These are phyloP conservation scores for Eimeria maxima DNA, from an alignment of 169 alveolate genomes.

Conservation along the genomic window DNA sequence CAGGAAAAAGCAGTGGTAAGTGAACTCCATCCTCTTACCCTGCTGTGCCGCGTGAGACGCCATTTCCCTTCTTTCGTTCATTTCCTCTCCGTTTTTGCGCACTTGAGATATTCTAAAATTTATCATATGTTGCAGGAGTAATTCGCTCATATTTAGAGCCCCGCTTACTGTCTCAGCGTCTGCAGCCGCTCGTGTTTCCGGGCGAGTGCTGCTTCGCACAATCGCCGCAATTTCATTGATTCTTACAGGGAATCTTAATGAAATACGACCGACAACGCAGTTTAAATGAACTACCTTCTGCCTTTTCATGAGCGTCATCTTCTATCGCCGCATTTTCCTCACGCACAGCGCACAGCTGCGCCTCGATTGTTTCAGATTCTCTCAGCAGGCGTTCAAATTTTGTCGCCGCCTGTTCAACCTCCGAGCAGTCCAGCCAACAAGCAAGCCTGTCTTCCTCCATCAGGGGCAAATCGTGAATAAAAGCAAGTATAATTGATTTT, in stretches of 20 bases:
- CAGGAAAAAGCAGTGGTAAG: too few species aligned
- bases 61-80: neutral
- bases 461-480: neutral
- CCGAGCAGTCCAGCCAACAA: neutral
- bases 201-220: neutral
- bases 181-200: conserved; percentile 5
- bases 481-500: too few species aligned
- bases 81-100: neutral
- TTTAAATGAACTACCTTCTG: neutral
- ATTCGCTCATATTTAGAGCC: neutral
- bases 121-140: neutral
- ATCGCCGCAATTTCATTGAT: neutral
- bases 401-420: neutral
- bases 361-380: neutral
- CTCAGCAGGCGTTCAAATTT: neutral
- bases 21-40: neutral
- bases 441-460: neutral
- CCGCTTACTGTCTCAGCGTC: neutral
- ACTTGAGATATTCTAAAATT: neutral
- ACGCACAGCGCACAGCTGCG: neutral
- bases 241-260: neutral
- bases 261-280: neutral
- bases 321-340: neutral
- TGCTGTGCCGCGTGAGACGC: neutral
- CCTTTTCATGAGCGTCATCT: neutral